phyloP scores from a whole-genome alignment of 2,329 filamentous ascomycete genomes.

The Xylariales sp. region DNA sequence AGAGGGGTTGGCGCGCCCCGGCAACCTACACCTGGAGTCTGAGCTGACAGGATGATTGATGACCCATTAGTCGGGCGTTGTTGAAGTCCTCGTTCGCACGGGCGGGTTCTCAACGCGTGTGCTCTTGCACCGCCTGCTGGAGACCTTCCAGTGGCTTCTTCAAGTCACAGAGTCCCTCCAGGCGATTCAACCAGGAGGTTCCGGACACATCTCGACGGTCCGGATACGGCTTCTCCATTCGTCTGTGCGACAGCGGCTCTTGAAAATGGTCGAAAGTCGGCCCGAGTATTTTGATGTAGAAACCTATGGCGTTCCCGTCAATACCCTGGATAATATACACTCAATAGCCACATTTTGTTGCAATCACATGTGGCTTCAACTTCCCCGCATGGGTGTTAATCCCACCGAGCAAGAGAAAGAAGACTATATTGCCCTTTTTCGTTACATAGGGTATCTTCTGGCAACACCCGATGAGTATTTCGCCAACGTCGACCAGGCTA shows the following conservation, averaged over 20 bases:
- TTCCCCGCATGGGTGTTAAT: slow-evolving; percentile 73
- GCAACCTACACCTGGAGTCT: not conserved
- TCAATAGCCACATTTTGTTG: slow-evolving; percentile 74
- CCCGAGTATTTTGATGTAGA: slow-evolving; percentile 71
- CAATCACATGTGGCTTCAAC: slow-evolving; percentile 69
- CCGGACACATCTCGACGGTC: slow-evolving; percentile 69
- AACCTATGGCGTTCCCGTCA: slow-evolving; percentile 71
- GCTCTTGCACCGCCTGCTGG: slow-evolving; percentile 67
- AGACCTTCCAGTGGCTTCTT: slow-evolving; percentile 56
- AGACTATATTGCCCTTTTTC: slow-evolving; percentile 72
- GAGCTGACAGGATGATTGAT: not conserved
- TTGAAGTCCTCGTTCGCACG: slow-evolving; percentile 73
- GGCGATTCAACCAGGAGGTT: slow-evolving; percentile 70
- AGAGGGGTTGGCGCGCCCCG: not conserved
- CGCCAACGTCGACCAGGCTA: slow-evolving; percentile 42
- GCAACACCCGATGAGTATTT: slow-evolving; percentile 48
- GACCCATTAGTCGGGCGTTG: slow-evolving; percentile 59
- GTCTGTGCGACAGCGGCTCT: slow-evolving; percentile 71
- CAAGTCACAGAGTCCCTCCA: slow-evolving; percentile 70
- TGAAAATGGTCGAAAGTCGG: slow-evolving; percentile 63
- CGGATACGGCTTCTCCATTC: slow-evolving; percentile 75
- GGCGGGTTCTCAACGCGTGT: slow-evolving; percentile 73
- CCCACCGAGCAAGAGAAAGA: slow-evolving; percentile 66
- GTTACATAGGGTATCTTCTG: slow-evolving; percentile 50
- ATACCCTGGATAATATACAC: slow-evolving; percentile 72